phyloP scores from a whole-genome alignment of 768 basidiomycete genomes.

The Pleurotus eryngii region DNA sequence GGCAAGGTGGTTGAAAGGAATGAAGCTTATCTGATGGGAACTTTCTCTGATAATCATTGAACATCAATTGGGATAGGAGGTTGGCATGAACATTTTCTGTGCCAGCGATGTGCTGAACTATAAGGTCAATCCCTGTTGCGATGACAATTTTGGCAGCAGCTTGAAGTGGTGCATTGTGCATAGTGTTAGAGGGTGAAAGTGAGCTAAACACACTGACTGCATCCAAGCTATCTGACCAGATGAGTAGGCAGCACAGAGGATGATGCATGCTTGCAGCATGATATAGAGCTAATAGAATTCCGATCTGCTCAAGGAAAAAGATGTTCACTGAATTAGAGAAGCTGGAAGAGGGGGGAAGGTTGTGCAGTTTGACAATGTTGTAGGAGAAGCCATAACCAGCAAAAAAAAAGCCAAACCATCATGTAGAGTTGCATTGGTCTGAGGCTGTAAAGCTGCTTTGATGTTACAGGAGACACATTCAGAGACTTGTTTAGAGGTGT shows the following conservation, averaged over 20 bases:
- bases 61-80: slow-evolving; percentile 14
- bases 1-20: slow-evolving; percentile 15
- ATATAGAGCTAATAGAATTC: slow-evolving; percentile 18
- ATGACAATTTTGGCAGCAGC: slow-evolving; percentile 13
- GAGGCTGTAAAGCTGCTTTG: too few species aligned
- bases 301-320: slow-evolving; percentile 21
- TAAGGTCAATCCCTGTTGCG: slow-evolving; percentile 13
- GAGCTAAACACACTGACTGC: slow-evolving; percentile 15
- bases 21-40: slow-evolving; percentile 16
- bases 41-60: slow-evolving; percentile 11
- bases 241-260: slow-evolving; percentile 15
- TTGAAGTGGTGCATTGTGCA: slow-evolving; percentile 11
- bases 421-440: slow-evolving; percentile 18
- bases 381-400: slow-evolving; percentile 14
- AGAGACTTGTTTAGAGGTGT: too few species aligned
- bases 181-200: background rate
- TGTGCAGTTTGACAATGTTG: background rate
- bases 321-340: slow-evolving; percentile 11
- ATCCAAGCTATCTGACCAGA: slow-evolving; percentile 17
- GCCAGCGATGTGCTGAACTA: slow-evolving; percentile 15
- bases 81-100: slow-evolving; percentile 14
- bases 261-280: slow-evolving; percentile 8
- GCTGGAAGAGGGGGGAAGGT: background rate
- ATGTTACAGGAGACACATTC: too few species aligned
- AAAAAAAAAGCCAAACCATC: slow-evolving; percentile 13